Base-by-base conservation (phyloP, 805 yeast species). In the Nakazawaea laoshanensis region DNA sequence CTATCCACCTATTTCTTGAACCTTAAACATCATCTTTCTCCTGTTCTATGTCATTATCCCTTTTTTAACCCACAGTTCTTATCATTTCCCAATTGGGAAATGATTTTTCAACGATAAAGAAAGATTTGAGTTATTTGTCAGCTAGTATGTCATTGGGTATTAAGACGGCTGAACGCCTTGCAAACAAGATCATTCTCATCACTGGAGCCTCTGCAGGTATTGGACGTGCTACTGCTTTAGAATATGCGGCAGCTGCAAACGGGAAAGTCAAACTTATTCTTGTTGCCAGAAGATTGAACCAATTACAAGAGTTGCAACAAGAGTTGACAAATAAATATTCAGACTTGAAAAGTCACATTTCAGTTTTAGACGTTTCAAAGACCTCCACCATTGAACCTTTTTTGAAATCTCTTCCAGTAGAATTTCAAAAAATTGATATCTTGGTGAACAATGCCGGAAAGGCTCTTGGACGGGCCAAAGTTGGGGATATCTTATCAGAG, bases 161-260 rank as follows among this genome's bases (percentile, higher is more conserved):
- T 32, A 70, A 65, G 50, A 92, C 95, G 33, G 84, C 88, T 27
- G 77, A 78, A 52, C 72, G 96, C 53, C 65, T 89, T 21, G 75
- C 81, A 15, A 81, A 81, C 30, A 88, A 89, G 52, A 74, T 77
- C 13, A 68, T 85, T 20, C 69, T 89, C 26, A 80, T 89, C 48
- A 85, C 97, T n/a, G 97, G 97, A 41, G 97, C 97, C 6, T 84
- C 95, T 17, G 77, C 95, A 11, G 97, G 97, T 36, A 89, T 89
- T 48, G 98, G 97, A 9, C 75, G 74, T 44, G 92, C 95, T 34
- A 87, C 96, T 8, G 97, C 96, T 11, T 57, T 67, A 29, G 94
- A 88, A 52, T 76, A 85, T 44, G 92, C 95, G 27, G 75, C 64
- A 28, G 74, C 74, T 12, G 63, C 70, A 25, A 56, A 64, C 24